Conservation (phyloP, 306 rosid species). For the Trifolium fragiferum region DNA sequence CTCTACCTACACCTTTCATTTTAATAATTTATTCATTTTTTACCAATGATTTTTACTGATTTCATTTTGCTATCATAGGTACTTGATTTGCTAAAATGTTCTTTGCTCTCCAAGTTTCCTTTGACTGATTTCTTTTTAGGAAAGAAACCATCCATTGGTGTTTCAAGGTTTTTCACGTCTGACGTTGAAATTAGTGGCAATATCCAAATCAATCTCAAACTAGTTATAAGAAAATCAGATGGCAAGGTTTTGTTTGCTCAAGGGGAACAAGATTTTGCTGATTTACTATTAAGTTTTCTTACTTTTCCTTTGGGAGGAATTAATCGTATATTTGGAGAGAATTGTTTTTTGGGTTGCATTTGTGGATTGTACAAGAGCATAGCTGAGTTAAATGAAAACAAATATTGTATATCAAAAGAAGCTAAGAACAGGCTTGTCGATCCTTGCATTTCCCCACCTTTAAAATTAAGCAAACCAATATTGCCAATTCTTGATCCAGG, state of each 20-base stretch:
- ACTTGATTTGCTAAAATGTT: conserved; percentile 7
- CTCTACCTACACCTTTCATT: no score
- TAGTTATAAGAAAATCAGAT: conserved; percentile 10
- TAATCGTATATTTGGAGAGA: neutral
- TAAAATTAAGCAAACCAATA: neutral
- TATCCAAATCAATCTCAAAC: neutral
- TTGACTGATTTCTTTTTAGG: neutral
- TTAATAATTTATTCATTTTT: no score
- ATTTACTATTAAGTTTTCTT: conserved; percentile 21
- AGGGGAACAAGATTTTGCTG: conserved; percentile 8
- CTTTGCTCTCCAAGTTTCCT: neutral
- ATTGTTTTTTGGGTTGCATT: neutral
- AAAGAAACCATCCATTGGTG: neutral
- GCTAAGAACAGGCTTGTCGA: neutral
- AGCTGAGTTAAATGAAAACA: neutral
- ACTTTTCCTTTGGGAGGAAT: conserved; percentile 23
- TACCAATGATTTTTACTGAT: no score
- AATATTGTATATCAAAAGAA: neutral
- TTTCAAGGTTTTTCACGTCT: neutral
- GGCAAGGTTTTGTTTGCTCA: neutral
- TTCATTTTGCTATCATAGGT: neutral
- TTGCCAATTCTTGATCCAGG: neutral
- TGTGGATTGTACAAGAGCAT: neutral
- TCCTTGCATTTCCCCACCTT: neutral
- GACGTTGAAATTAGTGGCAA: neutral